Conservation (phyloP, 2,329 filamentous ascomycete genomes). For the Diplodia seriata region DNA sequence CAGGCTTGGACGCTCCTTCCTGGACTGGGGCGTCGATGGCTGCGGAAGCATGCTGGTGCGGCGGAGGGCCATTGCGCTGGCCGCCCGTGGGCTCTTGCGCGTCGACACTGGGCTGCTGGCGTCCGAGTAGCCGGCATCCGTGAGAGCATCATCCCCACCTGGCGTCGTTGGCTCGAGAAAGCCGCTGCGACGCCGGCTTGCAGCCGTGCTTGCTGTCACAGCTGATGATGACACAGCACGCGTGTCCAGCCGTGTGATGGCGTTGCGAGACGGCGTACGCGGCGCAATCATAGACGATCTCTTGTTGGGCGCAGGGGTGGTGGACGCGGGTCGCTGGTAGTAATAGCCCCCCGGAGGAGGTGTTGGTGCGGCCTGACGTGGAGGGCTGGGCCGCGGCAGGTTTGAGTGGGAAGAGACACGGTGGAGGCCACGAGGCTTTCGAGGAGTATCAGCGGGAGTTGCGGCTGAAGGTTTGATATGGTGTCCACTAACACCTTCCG, state of each 20-base stretch:
- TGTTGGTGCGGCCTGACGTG: conserved; percentile 40
- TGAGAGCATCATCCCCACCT: conserved; percentile 6
- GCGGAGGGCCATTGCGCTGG: conserved; percentile 18
- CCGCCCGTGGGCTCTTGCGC: conserved; percentile 28
- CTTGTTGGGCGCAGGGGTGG: conserved; percentile 39
- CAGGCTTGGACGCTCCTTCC: conserved; percentile 7
- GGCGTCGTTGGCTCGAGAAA: conserved; percentile 24
- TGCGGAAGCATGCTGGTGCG: conserved; percentile 32
- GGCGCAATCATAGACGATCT: conserved; percentile 9
- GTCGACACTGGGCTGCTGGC: conserved; percentile 17
- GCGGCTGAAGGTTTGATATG: conserved; percentile 48
- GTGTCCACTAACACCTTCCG: conserved; percentile 48
- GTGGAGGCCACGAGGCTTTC: conserved; percentile 37
- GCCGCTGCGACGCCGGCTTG: conserved; percentile 11
- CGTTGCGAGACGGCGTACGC: conserved; percentile 30
- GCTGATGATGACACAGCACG: conserved; percentile 23
- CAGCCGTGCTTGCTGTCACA: not conserved
- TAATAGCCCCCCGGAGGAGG: conserved; percentile 38
- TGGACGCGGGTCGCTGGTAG: conserved; percentile 40
- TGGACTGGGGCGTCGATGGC: conserved; percentile 14
- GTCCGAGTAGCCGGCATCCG: conserved; percentile 22
- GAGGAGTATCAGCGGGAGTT: conserved; percentile 40
- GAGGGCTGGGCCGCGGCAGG: conserved; percentile 40
- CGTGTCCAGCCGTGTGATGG: conserved; percentile 18
- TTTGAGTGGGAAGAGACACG: conserved; percentile 43